These are phyloP conservation scores for Penicillium bovifimosum DNA, from an alignment of 495 filamentous ascomycete species.

Conservation along the genomic window DNA sequence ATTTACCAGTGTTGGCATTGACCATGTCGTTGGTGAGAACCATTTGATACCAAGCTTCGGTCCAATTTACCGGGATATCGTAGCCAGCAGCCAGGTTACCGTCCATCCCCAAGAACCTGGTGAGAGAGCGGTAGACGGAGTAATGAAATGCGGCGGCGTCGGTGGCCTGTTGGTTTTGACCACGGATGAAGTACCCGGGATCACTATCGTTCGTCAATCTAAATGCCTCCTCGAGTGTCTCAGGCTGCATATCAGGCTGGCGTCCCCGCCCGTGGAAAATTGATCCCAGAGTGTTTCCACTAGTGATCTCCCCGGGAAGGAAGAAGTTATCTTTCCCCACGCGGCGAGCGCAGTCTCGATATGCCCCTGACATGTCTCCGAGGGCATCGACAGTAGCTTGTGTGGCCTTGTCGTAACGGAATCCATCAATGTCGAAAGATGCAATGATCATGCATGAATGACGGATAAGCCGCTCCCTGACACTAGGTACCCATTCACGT, in stretches of 20 bases:
- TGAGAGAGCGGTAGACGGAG: constrained; percentile 62
- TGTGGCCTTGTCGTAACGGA: constrained; percentile 64
- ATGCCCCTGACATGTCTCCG: constrained; percentile 48
- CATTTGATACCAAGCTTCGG: constrained; percentile 57
- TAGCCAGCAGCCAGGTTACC: constrained; percentile 57
- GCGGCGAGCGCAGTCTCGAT: constrained; percentile 51
- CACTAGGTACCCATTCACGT: constrained; percentile 62
- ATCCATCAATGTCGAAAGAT: constrained; percentile 64
- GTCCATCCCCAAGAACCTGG: constrained; percentile 60
- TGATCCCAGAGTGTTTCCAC: constrained; percentile 58
- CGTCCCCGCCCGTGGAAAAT: constrained; percentile 64
- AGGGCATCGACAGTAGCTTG: constrained; percentile 62
- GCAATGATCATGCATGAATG: constrained; percentile 64
- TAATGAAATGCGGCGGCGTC: constrained; percentile 69
- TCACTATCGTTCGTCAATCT: constrained; percentile 40
- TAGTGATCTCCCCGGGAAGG: constrained; percentile 59
- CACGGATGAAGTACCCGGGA: constrained; percentile 51
- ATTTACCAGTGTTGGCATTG: constrained; percentile 60
- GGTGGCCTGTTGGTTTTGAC: constrained; percentile 50
- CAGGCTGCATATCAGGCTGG: constrained; percentile 46
- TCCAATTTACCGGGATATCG: constrained; percentile 56
- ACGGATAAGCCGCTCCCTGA: constrained; percentile 51
- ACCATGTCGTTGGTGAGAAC: constrained; percentile 58
- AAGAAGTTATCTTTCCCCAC: constrained; percentile 60
- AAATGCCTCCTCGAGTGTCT: constrained; percentile 44